Evolutionary conservation across 768 basidiomycete genomes (phyloP).

Genomic region (Trametes cinnabarina): DNA sequence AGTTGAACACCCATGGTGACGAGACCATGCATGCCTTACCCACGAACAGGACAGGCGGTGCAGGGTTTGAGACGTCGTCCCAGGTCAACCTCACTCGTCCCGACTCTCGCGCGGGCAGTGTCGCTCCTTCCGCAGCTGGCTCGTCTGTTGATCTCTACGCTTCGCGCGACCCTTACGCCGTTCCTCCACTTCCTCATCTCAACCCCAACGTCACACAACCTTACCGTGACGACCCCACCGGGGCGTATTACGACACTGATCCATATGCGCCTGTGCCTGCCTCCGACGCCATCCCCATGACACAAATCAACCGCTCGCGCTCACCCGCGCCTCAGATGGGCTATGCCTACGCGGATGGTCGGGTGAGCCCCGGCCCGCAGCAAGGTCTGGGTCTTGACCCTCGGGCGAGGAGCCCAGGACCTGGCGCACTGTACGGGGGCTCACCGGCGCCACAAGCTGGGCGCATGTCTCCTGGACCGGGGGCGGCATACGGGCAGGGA

Average conservation of each 20-base stretch:
- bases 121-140: conserved; percentile 42
- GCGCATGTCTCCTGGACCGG: conserved; percentile 46
- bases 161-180: conserved; percentile 70
- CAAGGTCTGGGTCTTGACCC: conserved; percentile 7
- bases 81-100: conserved; percentile 57
- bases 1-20: conserved; percentile 65
- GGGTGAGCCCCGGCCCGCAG: conserved; percentile 16
- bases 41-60: conserved; percentile 63
- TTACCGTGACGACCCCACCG: conserved; percentile 68
- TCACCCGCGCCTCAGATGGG: conserved; percentile 27
- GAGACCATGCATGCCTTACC: conserved; percentile 48
- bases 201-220: conserved; percentile 64
- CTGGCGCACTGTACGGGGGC: conserved; percentile 12
- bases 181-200: conserved; percentile 77
- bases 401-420: conserved; percentile 20
- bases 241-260: conserved; percentile 58
- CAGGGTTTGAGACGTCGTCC: conserved; percentile 70
- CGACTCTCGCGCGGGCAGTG: conserved; percentile 41
- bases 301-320: conserved; percentile 41
- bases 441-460: conserved; percentile 29
- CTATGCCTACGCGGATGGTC: conserved; percentile 14
- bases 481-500: conserved; percentile 40
- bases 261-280: conserved; percentile 78
- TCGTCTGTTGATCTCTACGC: conserved; percentile 44
- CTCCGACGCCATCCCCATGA: conserved; percentile 78